These are phyloP conservation scores for Globisporangium cederbergense DNA, from an alignment of 352 stramenopile species.

Conservation along the genomic window DNA sequence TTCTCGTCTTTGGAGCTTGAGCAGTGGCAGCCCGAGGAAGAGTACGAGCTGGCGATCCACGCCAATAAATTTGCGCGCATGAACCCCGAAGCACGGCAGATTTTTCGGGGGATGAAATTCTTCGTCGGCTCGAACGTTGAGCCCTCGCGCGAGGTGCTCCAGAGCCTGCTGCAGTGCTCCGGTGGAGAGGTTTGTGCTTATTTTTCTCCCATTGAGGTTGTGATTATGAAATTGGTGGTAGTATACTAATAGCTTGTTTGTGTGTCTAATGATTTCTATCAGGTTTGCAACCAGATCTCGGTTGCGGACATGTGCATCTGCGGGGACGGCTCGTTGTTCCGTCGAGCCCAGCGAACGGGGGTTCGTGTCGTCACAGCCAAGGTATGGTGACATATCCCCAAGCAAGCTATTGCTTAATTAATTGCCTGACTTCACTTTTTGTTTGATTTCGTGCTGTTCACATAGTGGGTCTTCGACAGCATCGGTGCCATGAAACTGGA, in stretches of 20 bases:
- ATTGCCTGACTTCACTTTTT: neutral
- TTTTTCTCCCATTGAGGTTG: neutral
- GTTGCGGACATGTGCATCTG: constrained; percentile 64
- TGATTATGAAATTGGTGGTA: neutral
- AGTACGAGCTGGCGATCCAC: constrained; percentile 59
- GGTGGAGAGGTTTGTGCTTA: constrained; percentile 54
- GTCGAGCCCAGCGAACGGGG: constrained; percentile 48
- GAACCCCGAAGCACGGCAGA: constrained; percentile 44
- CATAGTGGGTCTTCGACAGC: constrained; percentile 68
- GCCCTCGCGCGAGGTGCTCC: constrained; percentile 64
- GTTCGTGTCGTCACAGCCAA: constrained; percentile 65
- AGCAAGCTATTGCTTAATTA: neutral
- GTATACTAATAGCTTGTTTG: neutral
- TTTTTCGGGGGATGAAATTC: constrained; percentile 64
- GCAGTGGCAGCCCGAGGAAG: constrained; percentile 63
- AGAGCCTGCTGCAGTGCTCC: constrained; percentile 70
- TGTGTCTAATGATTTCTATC: constrained; percentile 4
- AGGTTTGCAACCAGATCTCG: constrained; percentile 78
- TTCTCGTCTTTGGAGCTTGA: constrained; percentile 76
- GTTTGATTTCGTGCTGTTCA: neutral
- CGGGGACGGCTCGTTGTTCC: constrained; percentile 54
- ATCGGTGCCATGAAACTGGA: constrained; percentile 62
- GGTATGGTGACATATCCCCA: constrained; percentile 24
- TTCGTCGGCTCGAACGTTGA: constrained; percentile 74
- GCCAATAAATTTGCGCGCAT: constrained; percentile 41